phyloP scores from a whole-genome alignment of 164 flowering plant genomes.

The Vitis riparia region DNA sequence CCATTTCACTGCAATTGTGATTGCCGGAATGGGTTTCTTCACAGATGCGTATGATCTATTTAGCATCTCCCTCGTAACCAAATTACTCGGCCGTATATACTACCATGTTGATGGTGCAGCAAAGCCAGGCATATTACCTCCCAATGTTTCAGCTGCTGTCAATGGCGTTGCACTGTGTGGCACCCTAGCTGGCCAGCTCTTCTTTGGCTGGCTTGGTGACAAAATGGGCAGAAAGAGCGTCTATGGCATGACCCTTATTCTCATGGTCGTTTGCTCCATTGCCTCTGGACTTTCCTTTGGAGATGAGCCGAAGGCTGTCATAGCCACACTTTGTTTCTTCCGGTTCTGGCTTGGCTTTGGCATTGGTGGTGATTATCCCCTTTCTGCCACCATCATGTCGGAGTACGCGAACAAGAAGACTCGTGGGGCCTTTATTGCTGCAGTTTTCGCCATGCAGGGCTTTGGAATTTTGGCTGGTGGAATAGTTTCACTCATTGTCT shows the following conservation, averaged over 20 bases:
- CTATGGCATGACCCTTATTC: conserved; percentile 29
- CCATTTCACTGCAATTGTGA: conserved; percentile 36
- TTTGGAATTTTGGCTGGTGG: conserved; percentile 35
- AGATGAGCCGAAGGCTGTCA: conserved; percentile 8
- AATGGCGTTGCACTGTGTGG: conserved; percentile 33
- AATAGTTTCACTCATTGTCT: conserved; percentile 19
- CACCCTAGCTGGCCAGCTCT: conserved; percentile 32
- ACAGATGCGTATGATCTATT: conserved; percentile 37
- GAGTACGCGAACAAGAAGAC: conserved; percentile 38
- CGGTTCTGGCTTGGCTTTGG: conserved; percentile 45
- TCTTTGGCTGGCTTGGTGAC: conserved; percentile 43
- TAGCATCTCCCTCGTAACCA: conserved; percentile 32
- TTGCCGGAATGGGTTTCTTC: conserved; percentile 42
- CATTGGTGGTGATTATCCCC: conserved; percentile 39
- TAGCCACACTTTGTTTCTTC: conserved; percentile 39
- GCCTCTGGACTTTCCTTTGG: conserved; percentile 32
- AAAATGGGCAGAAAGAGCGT: conserved; percentile 32
- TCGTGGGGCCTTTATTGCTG: conserved; percentile 39
- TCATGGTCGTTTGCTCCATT: conserved; percentile 31
- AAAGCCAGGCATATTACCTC: conserved; percentile 25
- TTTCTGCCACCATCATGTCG: conserved; percentile 41
- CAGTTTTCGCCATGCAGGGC: conserved; percentile 40
- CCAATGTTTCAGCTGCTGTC: conserved; percentile 25
- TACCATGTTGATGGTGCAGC: conserved; percentile 11
- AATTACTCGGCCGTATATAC: conserved; percentile 34